Evolutionary conservation across 768 basidiomycete species (phyloP), one percentile per base, ranked within the genome.

Genomic region (Candolleomyces aberdarensis): DNA sequence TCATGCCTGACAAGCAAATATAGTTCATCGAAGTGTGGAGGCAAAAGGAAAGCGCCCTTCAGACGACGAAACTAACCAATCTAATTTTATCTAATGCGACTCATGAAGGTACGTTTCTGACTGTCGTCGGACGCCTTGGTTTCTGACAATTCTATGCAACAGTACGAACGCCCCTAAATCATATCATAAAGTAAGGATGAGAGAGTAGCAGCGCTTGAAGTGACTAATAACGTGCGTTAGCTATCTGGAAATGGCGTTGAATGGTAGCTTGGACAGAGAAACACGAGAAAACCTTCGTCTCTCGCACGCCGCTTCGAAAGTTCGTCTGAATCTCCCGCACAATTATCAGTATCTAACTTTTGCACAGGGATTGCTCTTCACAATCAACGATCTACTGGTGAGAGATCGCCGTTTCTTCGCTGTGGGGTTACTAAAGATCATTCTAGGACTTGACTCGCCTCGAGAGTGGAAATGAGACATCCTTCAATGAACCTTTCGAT

Each of bases 11-110:
- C 20, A 8, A 11, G 17, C 17, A 14, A 11, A 20, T 20, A 31
- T n/a, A 40, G 84, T 92, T 92, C 76, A 92, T 92, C 63, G 88
- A 89, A 67, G 91, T 92, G 7, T 93, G 91, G 91, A 74, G 91
- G 63, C 86, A 92, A 70, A 92, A 91, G 70, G 89, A 93, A 70
- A 82, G 75, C 44, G 89, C 88, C 2, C 67, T 90, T 60, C 84
- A 88, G 62, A 83, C 84, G 5, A 92, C 85, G 40, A 87, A 86
- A 69, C 73, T 92, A 22, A 91, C 90, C 3, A 88, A 86, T 57
- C 74, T 93, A 13, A 68, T 94, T 41, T 74, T 94, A 8, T 87
- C 88, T 7, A 92, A 94, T 71, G 91, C 91, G 5, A 88, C 85
- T 63, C 91, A 94, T 67, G 92, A 93, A 79, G 88, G 89, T 84